Base-by-base conservation (phyloP, 2,329 filamentous ascomycete species). In the Ophiocordyceps robertsii region DNA sequence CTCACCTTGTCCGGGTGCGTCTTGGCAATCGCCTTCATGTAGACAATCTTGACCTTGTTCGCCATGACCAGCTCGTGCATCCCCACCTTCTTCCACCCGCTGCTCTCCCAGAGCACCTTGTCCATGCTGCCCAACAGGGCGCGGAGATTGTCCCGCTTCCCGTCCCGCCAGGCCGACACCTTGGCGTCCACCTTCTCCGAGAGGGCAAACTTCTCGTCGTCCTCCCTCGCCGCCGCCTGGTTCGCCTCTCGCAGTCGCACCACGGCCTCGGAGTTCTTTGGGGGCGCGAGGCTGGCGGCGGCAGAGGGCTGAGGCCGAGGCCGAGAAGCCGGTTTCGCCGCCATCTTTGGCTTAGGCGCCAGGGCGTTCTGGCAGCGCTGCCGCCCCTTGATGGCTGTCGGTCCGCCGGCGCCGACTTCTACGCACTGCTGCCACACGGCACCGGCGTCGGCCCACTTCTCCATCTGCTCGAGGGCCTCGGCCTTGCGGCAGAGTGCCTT, bases 21-120 rank as follows among this genome's bases (percentile, higher is more conserved):
- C 72, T 95, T 96, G 11, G 82, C 86, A 72, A 98, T 96, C 6
- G 90, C 92, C 75, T 95, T 95, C 92, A 98, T 96, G 60, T 98
- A 98, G 46, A 84, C 72, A 49, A 98, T 82, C 75, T 98, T 98
- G 60, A 96, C 92, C 70, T 90, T 95, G 52, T 85, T 88, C 30
- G 88, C 80, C 73, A 95, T 75, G 41, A 98, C 83, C 52, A 98
- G 63, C 66, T 98, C 92, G 49, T 89, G 82, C 77, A 98, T 78
- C 29, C 87, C 88, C 44, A 96, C 82, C 68, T 93, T 95, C 69
- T 95, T 95, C 92, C 92, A 98, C 4, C 87, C 88, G 48, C 87
- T 86, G 36, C 81, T 82, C 49, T 86, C 80, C 92, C 92, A 98
- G 27, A 98, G 71, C 27, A 98, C 88, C 33, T 72, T 75, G 56